Evolutionary conservation across 306 rosid genomes (phyloP).

Genomic region (Adenanthera pavonina): DNA sequence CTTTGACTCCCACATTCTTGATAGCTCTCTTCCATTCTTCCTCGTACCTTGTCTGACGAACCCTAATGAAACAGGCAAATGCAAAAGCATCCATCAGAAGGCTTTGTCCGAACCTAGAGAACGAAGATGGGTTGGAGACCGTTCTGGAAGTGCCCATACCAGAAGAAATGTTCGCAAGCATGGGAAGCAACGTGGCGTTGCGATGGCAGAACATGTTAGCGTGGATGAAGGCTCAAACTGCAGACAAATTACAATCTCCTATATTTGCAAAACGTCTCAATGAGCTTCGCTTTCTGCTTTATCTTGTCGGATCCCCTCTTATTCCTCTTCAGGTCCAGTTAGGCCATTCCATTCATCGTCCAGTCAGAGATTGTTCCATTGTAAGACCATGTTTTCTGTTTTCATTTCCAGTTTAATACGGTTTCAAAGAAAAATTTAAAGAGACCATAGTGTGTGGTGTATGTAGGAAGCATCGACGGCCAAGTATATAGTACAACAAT

Average conservation of each 20-base stretch:
- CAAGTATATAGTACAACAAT: conserved; percentile 90
- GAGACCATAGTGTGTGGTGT: background rate
- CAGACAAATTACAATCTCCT: conserved; percentile 73
- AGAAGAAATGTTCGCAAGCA: conserved; percentile 83
- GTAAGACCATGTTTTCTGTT: too few relatives aligned
- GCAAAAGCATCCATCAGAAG: conserved; percentile 59
- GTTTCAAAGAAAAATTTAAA: background rate
- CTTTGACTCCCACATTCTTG: conserved; percentile 36
- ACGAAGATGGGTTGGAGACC: conserved; percentile 90
- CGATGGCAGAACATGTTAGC: conserved; percentile 43
- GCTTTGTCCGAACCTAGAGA: conserved; percentile 86
- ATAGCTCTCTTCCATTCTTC: background rate
- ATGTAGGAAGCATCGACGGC: conserved; percentile 93
- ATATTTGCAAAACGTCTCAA: conserved; percentile 67
- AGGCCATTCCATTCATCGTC: conserved; percentile 3
- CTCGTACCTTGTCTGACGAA: background rate
- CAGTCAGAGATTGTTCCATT: conserved; percentile 68
- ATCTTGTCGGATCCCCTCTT: conserved; percentile 95
- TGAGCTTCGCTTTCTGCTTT: conserved; percentile 83
- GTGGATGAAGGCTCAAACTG: conserved; percentile 87
- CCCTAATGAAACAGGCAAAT: conserved; percentile 48
- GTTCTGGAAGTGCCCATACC: conserved; percentile 94
- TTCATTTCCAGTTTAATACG: background rate
- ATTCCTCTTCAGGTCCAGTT: conserved; percentile 91
- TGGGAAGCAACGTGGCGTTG: conserved; percentile 71